Base-by-base conservation (phyloP, 2,329 filamentous ascomycete species). In the Botrytis tulipae region DNA sequence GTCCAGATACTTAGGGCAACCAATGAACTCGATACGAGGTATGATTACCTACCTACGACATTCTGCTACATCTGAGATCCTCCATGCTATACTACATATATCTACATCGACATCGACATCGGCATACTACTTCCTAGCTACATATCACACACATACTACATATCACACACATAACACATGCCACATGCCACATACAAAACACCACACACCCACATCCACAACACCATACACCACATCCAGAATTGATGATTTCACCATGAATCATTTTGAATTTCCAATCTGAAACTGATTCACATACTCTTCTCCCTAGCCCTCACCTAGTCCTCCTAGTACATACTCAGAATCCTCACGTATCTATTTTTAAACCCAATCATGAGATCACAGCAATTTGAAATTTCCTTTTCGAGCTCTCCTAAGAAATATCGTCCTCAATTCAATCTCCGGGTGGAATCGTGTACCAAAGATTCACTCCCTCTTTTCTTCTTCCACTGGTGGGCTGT, bases 241-340 rank as follows among this genome's bases (percentile, higher is more conserved):
- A 3, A 2, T 37, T 29, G 42, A 37, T 40, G 44, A 61, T 61
- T 59, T 61, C 25, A 37, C 12, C 8, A 37, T 60, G n/a, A 62
- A 65, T 63, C 62, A 62, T 29, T 63, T 46, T 63, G 69, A 70
- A 42, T 54, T 54, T 70, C 67, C 48, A 59, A 63, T 54, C 51
- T 62, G 60, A 46, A 48, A 46, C 62, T 65, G 62, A 35, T 48
- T 65, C 62, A 65, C 32, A 65, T 9, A 20, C 12, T 5, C 7
- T 1, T 25, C 25, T 51, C 48, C 48, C 48, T 51, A 32, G 22
- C 10, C 5, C 48, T 51, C 48, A 51, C 25, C 22, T 51, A 25
- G 25, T 25, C 25, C 25, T 48, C 46, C 46, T 48, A 25, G 46
- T 25, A 12, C 46, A 14, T 3, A n/a, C 12, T 29, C 8, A 29